These are phyloP conservation scores for Leccinum solheimii DNA, from an alignment of 1,284 basidiomycete species.

Conservation along the genomic window DNA sequence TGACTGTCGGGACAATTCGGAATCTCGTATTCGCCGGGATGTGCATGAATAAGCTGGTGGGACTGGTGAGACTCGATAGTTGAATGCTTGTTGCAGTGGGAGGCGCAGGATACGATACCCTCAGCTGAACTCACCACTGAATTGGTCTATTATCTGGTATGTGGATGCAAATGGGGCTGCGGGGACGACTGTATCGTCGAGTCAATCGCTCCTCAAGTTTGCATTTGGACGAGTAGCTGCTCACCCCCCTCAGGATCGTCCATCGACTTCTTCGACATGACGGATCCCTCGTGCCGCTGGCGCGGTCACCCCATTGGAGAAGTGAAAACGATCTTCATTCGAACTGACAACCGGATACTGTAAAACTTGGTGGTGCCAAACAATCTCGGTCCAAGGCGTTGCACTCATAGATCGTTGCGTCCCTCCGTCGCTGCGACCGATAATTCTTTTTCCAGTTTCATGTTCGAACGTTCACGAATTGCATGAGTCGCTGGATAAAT, in stretches of 20 bases:
- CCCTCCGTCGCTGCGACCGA: background rate
- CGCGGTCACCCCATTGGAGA: background rate
- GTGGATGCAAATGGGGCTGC: no score
- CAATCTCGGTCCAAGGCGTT: background rate
- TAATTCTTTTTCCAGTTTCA: background rate
- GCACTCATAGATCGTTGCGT: background rate
- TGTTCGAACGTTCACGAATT: background rate
- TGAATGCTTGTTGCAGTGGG: background rate
- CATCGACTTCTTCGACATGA: background rate
- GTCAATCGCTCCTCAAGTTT: no score
- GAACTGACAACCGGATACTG: slow-evolving; percentile 1
- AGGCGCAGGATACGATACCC: no score
- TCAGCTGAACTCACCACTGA: no score
- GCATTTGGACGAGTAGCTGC: no score
- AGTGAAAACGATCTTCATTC: background rate
- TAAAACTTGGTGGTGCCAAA: background rate
- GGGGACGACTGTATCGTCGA: no score
- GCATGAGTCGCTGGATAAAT: background rate
- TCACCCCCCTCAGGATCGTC: background rate
- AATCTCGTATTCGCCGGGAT: background rate
- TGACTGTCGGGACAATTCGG: background rate
- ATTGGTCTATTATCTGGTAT: no score
- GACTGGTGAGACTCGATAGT: background rate
- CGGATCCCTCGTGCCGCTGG: background rate
- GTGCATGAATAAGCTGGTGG: no score